Base-by-base conservation (phyloP, 2,329 filamentous ascomycete species). In the Neofusicoccum parvum region DNA sequence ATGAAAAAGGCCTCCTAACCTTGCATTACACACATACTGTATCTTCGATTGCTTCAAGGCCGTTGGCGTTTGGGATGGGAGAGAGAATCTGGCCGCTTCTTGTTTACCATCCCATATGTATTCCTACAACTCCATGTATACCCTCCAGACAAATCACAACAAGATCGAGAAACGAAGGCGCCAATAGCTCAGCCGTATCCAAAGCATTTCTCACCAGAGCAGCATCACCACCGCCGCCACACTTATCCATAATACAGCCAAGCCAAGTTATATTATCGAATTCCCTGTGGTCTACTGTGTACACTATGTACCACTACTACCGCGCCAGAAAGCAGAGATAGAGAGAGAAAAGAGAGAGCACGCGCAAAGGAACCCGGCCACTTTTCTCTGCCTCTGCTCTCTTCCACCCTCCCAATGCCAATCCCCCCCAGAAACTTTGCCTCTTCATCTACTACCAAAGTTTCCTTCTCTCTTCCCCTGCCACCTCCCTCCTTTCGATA, bases 241-340 rank as follows among this genome's bases (percentile, higher is more conserved):
- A n/a, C 41, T 15, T 45, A 7, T 17, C 41, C 41, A 45, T 17
- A 48, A 37, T 1, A 6, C 23, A 11, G 17, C 41, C 56, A 11
- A 60, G 43, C 39, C 56, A 60, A 60, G 23, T 59, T 60, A 60
- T n/a, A 60, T 48, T 48, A 48, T 46, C 56, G 56, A 48, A 37
- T 60, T 48, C 32, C 41, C 41, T 37, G 59, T 62, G 36, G 37
- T 62, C 34, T 48, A 62, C 56, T 49, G 56, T 62, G 59, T 62
- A 62, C 34, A 50, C 45, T 51, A 62, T 62, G 45, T 62, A 62
- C 34, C 23, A 43, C 17, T 17, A 20, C 45, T 20, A 2, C 36
- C 10, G 56, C 54, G 6, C 12, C n/a, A 15, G 20, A 20, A 41
- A 27, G 17, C 23, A 56, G 7, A 23, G 12, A 32, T 5, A 39